Conservation (phyloP, 2,329 filamentous ascomycete species). For the Fonsecaea erecta region DNA sequence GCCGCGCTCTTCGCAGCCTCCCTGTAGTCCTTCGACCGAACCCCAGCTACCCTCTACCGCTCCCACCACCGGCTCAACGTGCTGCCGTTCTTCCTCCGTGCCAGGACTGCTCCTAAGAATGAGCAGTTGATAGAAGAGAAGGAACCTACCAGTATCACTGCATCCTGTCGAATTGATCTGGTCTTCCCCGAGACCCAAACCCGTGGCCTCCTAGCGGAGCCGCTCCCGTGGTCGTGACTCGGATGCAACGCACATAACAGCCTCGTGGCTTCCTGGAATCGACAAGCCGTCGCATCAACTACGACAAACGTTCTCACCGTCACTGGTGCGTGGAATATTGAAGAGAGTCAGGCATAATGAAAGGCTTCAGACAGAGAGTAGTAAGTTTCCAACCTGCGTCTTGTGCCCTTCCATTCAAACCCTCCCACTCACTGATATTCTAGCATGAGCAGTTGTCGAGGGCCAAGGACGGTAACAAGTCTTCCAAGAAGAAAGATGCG, state of each 20-base stretch:
- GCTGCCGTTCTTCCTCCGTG: not conserved
- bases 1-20: not conserved
- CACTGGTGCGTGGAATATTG: slow-evolving; percentile 17
- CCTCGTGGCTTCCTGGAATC: slow-evolving; percentile 12
- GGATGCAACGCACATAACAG: slow-evolving; percentile 18
- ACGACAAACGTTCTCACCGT: slow-evolving; percentile 12
- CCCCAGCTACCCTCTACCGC: not conserved
- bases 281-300: slow-evolving; percentile 24
- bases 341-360: slow-evolving; percentile 69
- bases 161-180: not conserved
- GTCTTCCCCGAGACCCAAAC: not conserved
- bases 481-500: slow-evolving; percentile 67
- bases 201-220: not conserved
- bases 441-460: slow-evolving; percentile 85
- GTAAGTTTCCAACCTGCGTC: slow-evolving; percentile 62
- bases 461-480: slow-evolving; percentile 85
- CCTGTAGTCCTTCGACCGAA: not conserved
- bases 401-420: slow-evolving; percentile 7
- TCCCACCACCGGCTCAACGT: not conserved
- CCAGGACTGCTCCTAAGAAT: not conserved
- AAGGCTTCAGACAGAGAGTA: slow-evolving; percentile 96
- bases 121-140: slow-evolving; percentile 2
- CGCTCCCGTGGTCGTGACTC: slow-evolving; percentile 8
- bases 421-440: slow-evolving; percentile 36
- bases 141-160: not conserved